Base-by-base conservation (phyloP, 2,329 filamentous ascomycete species). In the Fusarium albosuccineum region DNA sequence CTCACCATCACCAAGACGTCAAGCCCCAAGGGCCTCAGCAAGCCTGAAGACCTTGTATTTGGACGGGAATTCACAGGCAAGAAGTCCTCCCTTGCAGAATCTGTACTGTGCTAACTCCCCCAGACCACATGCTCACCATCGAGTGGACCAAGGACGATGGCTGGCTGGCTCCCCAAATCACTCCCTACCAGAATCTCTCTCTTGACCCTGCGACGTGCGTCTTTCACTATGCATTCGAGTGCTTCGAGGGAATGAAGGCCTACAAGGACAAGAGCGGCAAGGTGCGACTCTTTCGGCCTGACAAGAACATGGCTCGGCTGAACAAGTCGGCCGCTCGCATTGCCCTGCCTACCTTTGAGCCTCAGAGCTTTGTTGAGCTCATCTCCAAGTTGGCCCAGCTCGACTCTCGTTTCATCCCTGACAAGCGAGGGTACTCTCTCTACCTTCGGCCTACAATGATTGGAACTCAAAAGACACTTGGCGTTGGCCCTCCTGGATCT, bases 241-340 rank as follows among this genome's bases (percentile, higher is more conserved):
- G 92, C 79, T 99, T 99, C 81, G 96, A 99, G 84, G 96, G 96
- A 72, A 97, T 98, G 94, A 99, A 99, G 85, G 96, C 96, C 62
- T 99, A 99, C 87, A 97, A 95, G 81, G 93, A 97, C 82, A 88
- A 86, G 74, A 78, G 88, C 42, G 93, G 93, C 72, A 83, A 89
- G 62, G 88, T 97, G 71, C 90, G 95, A 57, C 85, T 99, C 56
- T 99, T 99, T 87, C 89, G 96, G 34, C 96, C 96, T 3, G 91
- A 97, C 79, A 96, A 89, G 87, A 99, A 99, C 85, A 98, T 98
- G 95, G 90, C 86, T 68, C 91, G 96, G 64, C 82, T 99, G 80
- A 99, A 98, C 85, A 93, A 91, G 80, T 97, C 94, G 3, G 89
- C 92, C 49, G 89, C 92, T 39, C 92, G 96, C 70, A 98, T 99